Evolutionary conservation across 2,329 filamentous ascomycete species (phyloP).

Genomic region (Talaromyces sp.): DNA sequence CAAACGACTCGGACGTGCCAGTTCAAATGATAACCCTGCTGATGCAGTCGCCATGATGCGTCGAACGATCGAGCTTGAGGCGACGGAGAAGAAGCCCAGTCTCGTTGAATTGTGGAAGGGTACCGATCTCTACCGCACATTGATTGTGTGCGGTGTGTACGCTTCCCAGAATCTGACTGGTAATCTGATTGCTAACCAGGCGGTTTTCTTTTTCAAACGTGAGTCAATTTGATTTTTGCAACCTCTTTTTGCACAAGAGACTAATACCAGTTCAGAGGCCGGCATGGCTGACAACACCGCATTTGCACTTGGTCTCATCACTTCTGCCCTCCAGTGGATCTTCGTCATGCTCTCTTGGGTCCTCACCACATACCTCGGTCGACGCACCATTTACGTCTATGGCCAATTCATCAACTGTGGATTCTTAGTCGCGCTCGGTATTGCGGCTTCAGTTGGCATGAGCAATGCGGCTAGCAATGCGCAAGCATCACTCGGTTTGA

Average conservation of each 20-base stretch:
- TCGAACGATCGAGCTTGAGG: constrained; percentile 56
- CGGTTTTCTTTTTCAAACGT: constrained; percentile 57
- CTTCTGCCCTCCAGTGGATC: constrained; percentile 59
- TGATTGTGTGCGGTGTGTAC: constrained; percentile 57
- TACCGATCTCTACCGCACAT: constrained; percentile 53
- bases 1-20: constrained; percentile 48
- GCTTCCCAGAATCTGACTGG: constrained; percentile 59
- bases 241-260: constrained; percentile 18
- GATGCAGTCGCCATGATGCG: constrained; percentile 59
- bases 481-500: constrained; percentile 61
- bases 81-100: constrained; percentile 46
- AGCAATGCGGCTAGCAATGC: constrained; percentile 48
- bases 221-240: constrained; percentile 23
- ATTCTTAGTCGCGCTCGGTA: constrained; percentile 58
- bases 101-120: constrained; percentile 55
- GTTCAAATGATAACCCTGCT: constrained; percentile 34
- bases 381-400: constrained; percentile 63
- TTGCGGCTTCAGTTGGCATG: constrained; percentile 53
- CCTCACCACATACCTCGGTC: constrained; percentile 61
- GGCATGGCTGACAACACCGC: constrained; percentile 54
- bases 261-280: constrained; percentile 53
- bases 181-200: constrained; percentile 61
- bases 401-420: constrained; percentile 54
- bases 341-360: constrained; percentile 67
- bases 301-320: constrained; percentile 63